Conservation (phyloP, 257 asterid genomes). For the Rauvolfia tetraphylla region DNA sequence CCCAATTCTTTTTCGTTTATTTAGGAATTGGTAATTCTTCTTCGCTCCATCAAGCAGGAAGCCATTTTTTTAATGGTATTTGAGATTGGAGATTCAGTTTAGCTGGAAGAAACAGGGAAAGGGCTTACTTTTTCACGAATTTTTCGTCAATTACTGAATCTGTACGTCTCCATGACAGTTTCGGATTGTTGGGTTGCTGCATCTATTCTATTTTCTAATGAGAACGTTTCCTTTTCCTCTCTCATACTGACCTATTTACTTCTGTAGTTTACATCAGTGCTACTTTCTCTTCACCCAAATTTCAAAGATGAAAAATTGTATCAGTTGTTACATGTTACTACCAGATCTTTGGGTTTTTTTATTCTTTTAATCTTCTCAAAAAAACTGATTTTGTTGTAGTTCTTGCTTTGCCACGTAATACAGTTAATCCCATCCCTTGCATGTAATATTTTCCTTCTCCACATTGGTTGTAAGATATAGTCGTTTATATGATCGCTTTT, state of each 20-base stretch:
- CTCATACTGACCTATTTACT: not conserved
- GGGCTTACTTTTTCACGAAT: not conserved
- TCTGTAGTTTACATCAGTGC: not conserved
- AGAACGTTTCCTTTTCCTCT: not conserved
- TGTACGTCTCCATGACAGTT: not conserved
- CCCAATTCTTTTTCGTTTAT: not conserved
- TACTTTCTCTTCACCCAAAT: not conserved
- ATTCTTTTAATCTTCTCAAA: not conserved
- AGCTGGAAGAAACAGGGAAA: not conserved
- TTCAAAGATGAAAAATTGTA: not conserved
- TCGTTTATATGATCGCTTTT: not conserved
- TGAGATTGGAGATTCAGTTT: not conserved
- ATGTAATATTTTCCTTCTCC: not conserved
- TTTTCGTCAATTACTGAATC: not conserved
- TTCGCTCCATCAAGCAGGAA: not conserved
- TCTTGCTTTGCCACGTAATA: not conserved
- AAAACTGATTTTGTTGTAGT: not conserved
- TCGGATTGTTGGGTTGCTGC: not conserved
- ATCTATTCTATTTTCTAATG: not conserved
- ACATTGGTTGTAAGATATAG: not conserved
- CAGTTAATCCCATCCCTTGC: not conserved
- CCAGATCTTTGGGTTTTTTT: not conserved
- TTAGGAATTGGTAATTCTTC: not conserved
- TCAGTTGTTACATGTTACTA: not conserved
- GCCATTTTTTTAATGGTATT: not conserved